Conservation (phyloP, 495 filamentous ascomycete species). For the Daldinia vernicosa region DNA sequence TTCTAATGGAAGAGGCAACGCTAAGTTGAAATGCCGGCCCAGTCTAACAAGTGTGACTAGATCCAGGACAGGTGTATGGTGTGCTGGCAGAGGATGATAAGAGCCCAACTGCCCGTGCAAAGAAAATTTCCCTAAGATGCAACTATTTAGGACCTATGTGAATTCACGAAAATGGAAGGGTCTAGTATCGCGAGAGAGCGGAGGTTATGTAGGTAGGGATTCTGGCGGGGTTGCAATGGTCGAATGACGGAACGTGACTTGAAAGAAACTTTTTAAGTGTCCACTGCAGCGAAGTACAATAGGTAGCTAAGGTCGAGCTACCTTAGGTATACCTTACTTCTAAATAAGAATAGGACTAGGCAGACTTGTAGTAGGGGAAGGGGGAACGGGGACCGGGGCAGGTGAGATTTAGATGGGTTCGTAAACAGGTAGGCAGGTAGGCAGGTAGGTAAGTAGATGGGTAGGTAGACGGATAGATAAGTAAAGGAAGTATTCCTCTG, state of each 20-base stretch:
- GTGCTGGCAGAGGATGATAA: slow-evolving; percentile 2
- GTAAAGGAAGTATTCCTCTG: slow-evolving; percentile 8
- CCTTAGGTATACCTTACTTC: slow-evolving; percentile 35
- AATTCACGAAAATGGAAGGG: slow-evolving; percentile 34
- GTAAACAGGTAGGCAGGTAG: slow-evolving; percentile 9
- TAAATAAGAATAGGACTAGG: slow-evolving; percentile 35
- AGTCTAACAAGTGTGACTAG: slow-evolving; percentile 17
- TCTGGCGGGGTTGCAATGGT: slow-evolving; percentile 49
- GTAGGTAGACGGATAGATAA: slow-evolving; percentile 2
- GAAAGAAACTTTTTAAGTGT: slow-evolving; percentile 45
- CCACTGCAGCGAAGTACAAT: slow-evolving; percentile 37
- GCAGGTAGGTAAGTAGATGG: neutral
- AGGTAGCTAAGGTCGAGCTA: slow-evolving; percentile 27
- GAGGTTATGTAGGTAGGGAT: slow-evolving; percentile 47
- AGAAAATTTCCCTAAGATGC: slow-evolving; percentile 28
- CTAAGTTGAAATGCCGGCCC: slow-evolving; percentile 39
- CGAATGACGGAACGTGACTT: slow-evolving; percentile 45
- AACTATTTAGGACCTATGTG: slow-evolving; percentile 37
- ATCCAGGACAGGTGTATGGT: slow-evolving; percentile 11
- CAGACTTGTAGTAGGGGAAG: slow-evolving; percentile 29
- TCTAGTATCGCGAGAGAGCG: slow-evolving; percentile 43
- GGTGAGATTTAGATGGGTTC: slow-evolving; percentile 22
- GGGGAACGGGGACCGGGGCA: slow-evolving; percentile 14
- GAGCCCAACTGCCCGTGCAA: slow-evolving; percentile 6
- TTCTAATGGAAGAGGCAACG: slow-evolving; percentile 27